Evolutionary conservation across 768 basidiomycete genomes (phyloP).

Genomic region (Trametes cingulata): DNA sequence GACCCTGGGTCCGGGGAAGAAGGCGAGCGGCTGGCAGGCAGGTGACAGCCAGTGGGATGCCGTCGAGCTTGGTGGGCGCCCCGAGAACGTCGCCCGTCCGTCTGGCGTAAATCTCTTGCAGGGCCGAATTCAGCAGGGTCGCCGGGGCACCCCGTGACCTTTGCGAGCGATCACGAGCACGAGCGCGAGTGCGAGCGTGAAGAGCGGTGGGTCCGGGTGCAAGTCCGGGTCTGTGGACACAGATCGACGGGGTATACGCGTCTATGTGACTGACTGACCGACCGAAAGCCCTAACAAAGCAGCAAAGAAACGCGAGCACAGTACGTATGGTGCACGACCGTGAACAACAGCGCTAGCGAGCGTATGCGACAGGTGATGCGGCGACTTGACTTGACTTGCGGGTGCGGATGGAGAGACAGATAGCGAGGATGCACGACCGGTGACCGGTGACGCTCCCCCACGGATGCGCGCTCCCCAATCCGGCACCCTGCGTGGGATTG

Average conservation of each 20-base stretch:
- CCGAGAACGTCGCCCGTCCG: background rate
- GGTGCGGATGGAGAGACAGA: background rate
- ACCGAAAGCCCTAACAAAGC: constrained; percentile 18
- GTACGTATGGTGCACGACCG: constrained; percentile 10
- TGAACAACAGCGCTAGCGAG: background rate
- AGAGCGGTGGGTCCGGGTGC: too few species aligned
- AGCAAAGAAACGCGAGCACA: background rate
- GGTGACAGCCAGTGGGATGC: background rate
- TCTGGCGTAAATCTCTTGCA: too few species aligned
- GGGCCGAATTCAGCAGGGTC: too few species aligned
- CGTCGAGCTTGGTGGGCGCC: background rate
- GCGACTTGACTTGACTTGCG: too few species aligned
- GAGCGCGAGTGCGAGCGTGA: too few species aligned
- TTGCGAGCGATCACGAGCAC: too few species aligned
- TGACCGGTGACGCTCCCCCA: background rate
- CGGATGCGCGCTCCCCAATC: background rate
- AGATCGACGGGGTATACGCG: background rate
- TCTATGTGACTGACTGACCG: constrained; percentile 3
- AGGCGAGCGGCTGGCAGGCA: too few species aligned
- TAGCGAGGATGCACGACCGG: background rate
- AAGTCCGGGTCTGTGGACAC: constrained; percentile 1
- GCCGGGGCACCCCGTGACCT: too few species aligned
- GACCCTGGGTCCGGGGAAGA: background rate
- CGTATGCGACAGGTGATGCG: background rate
- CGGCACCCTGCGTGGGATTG: constrained; percentile 12